Evolutionary conservation across 1,284 basidiomycete species (phyloP), one percentile per base, ranked within the genome.

Genomic region (Cryptococcus wingfieldii): DNA sequence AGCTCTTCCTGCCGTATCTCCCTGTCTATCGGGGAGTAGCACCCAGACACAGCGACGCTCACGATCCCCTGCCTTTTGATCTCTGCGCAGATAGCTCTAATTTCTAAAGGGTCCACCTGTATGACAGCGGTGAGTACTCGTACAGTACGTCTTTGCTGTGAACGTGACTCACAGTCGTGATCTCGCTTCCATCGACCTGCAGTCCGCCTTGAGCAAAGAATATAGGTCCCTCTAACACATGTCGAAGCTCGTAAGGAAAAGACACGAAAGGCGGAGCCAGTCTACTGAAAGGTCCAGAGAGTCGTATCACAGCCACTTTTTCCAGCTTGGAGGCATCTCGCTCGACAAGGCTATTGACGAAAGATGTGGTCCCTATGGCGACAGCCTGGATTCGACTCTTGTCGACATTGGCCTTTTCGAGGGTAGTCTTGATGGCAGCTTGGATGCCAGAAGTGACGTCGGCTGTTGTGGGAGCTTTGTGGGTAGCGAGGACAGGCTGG

Each of bases 361-460:
- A 73, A 25, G 60, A 62, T 3, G 70, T 72, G 8, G 70, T 72
- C 6, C 70, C 70, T 37, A 70, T 69, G 6, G 65, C 59, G 34
- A 70, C 54, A 12, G 65, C 65, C 53, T 68, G 62, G 18, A 70
- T 63, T 2, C 34, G 42, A 5, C 44, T 39, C 38, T 53, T 56
- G 51, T 60, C 53, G 12, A 42, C 45, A 1, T 50, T 54, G 6
- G 61, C 42, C 23, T 75, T 52, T n/a, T 69, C 59, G 16, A 67
- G 57, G 27, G 52, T 56, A 2, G 50, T 55, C 1, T 42, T 50
- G 34, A 63, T 63, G 4, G 65, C 63, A 4, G 56, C 54, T 39
- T 66, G 67, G 46, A 84, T 84, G 12, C 83, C 83, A 23, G 72
- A 71, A 0, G 82, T 83, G 39, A 83, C 79, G 62, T 83, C 78